phyloP scores from a whole-genome alignment of 2,329 filamentous ascomycete species.

The Alternaria infectoria region DNA sequence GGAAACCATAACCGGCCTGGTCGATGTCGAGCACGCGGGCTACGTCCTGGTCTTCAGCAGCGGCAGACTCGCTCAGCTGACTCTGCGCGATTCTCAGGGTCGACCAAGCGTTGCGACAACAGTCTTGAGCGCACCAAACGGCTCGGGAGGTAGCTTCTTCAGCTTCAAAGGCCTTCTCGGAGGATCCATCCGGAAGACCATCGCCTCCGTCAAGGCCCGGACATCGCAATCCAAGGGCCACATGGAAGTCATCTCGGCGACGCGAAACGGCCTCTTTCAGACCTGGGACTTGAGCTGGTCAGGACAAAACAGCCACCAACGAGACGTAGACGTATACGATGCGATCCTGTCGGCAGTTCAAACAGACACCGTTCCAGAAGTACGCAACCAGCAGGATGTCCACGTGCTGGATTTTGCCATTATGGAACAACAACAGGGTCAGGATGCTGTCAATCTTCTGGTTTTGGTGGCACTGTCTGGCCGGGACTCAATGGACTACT shows the following conservation, averaged over 20 bases:
- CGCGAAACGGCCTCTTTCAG: constrained; percentile 77
- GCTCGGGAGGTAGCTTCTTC: constrained; percentile 73
- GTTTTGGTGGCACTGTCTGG: constrained; percentile 43
- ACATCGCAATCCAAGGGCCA: constrained; percentile 77
- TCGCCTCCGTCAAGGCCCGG: constrained; percentile 80
- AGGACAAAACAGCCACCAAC: constrained; percentile 77
- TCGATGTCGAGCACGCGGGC: constrained; percentile 85
- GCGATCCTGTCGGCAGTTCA: constrained; percentile 68
- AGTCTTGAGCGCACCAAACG: constrained; percentile 68
- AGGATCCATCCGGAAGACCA: constrained; percentile 73
- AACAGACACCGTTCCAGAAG: constrained; percentile 56
- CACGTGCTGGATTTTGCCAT: constrained; percentile 83
- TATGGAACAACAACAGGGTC: constrained; percentile 53
- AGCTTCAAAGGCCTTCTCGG: constrained; percentile 79
- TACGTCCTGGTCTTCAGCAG: constrained; percentile 85
- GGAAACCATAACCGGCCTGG: constrained; percentile 77
- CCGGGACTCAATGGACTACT: constrained; percentile 62
- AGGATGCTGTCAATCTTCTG: constrained; percentile 29
- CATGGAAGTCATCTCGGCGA: constrained; percentile 81
- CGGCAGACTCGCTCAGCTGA: constrained; percentile 85
- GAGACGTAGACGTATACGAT: constrained; percentile 73
- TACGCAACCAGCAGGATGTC: constrained; percentile 63
- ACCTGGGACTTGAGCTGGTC: constrained; percentile 89
- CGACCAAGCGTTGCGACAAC: constrained; percentile 80
- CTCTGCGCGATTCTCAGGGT: constrained; percentile 83